Base-by-base conservation (phyloP, 1,139 yeast species). In the Tardiomyces blankii region DNA sequence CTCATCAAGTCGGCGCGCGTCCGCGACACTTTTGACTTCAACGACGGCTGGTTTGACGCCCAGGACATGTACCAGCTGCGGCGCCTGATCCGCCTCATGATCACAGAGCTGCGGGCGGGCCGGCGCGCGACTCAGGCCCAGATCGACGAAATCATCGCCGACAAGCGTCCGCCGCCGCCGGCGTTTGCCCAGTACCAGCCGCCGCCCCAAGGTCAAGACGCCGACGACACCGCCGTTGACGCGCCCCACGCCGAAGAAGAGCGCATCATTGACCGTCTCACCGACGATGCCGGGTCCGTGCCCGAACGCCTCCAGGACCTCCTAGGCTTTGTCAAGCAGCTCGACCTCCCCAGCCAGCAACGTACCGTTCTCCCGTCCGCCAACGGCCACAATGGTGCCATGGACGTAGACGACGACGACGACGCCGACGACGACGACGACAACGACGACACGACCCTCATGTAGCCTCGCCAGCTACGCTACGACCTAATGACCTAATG, bases 11-110 rank as follows among this genome's bases (percentile, higher is more conserved):
- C 67, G 1, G 67, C 69, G 6, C 56, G 62, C 43, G 49, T 72
- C 49, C 50, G 60, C 12, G 56, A 53, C 16, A 50, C 48, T 18
- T 53, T 53, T 9, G 68, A 74, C 55, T 57, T 64, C 16, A 56
- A 64, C 42, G 67, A 77, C 61, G 97, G 97, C 0, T 91, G 97
- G 97, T 73, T 78, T 48, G 74, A 73, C 47, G 73, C 72, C 50
- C 73, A 77, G 43, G 78, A 80, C 11, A 70, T 87, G 60, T 74
- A 75, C 38, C 75, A 80, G 30, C 65, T 88, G 4, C 72, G 96
- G 55, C 69, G 78, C 45, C 72, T 88, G 16, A 73, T 88, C 48
- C 73, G 89, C 53, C 83, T 82, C 57, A 89, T 89, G 61, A 64
- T 86, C 46, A 74, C 75, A 32, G 80, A 51, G 61, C 82, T 33